A percentile compares a stretch with the other conserved stretches of the same genome.
Evolutionary conservation across 2,329 filamentous ascomycete species (phyloP).

Genomic region (Pseudopithomyces chartarum): DNA sequence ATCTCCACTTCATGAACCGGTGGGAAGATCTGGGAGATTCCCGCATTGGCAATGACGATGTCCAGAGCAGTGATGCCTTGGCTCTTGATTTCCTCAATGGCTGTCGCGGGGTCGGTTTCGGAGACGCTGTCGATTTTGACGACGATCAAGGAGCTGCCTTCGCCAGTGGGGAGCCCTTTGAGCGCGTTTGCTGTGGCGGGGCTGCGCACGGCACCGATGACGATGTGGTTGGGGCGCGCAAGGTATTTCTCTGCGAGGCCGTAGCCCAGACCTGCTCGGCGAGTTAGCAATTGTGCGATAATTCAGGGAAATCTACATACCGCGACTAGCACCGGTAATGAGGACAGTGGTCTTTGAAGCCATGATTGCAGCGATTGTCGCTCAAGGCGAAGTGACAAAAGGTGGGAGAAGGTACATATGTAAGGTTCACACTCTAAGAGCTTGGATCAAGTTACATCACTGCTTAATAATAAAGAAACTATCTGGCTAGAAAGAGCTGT

Average conservation of each 20-base stretch:
- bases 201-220: constrained; percentile 23
- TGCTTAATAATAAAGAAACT: background rate
- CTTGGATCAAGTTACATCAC: background rate
- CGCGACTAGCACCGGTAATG: constrained; percentile 4
- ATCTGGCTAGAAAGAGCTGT: background rate
- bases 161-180: constrained; percentile 39
- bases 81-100: constrained; percentile 10
- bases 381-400: background rate
- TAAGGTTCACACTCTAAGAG: background rate
- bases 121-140: constrained; percentile 19
- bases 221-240: constrained; percentile 17
- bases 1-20: background rate
- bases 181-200: constrained; percentile 5
- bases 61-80: constrained; percentile 52
- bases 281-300: background rate
- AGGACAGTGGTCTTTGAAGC: constrained; percentile 1
- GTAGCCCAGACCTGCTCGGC: constrained; percentile 34
- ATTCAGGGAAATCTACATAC: background rate
- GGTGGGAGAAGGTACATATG: background rate
- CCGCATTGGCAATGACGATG: constrained; percentile 60
- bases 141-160: constrained; percentile 19
- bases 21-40: constrained; percentile 29
- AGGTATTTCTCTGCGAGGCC: constrained; percentile 17
- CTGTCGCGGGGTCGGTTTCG: constrained; percentile 9
- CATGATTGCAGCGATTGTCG: background rate